Evolutionary conservation across 441 rosid genomes (phyloP).

Genomic region (Gossypium gossypioides): DNA sequence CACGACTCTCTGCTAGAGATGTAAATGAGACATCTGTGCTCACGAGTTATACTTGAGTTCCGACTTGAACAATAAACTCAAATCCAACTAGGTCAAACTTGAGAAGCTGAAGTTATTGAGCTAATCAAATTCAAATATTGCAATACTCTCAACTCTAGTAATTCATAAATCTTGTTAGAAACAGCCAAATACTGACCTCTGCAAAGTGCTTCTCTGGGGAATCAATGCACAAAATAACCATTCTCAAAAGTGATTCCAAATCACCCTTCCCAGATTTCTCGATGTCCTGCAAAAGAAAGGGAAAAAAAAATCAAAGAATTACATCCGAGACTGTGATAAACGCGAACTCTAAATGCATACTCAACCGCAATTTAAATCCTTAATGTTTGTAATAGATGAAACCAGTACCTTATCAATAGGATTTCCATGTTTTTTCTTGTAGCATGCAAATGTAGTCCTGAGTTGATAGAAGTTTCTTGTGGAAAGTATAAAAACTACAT

Average conservation of each 20-base stretch:
- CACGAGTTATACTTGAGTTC: too few relatives aligned
- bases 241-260: constrained; percentile 38
- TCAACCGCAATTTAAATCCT: background rate
- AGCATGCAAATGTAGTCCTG: constrained; percentile 51
- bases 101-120: background rate
- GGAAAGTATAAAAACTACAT: constrained; percentile 44
- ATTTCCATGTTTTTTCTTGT: constrained; percentile 44
- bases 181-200: constrained; percentile 31
- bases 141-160: background rate
- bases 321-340: background rate
- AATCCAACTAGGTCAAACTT: background rate
- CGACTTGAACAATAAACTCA: too few relatives aligned
- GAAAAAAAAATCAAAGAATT: background rate
- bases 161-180: background rate
- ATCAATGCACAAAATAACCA: constrained; percentile 43
- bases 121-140: background rate
- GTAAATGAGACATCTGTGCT: too few relatives aligned
- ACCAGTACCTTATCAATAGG: constrained; percentile 50
- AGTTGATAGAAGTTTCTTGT: constrained; percentile 72
- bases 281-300: constrained; percentile 41
- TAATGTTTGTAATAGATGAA: background rate
- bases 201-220: constrained; percentile 80
- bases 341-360: background rate
- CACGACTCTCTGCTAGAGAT: background rate
- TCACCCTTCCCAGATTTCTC: constrained; percentile 46